Evolutionary conservation across 2,329 filamentous ascomycete species (phyloP).

Genomic region (Zymoseptoria ardabiliae): DNA sequence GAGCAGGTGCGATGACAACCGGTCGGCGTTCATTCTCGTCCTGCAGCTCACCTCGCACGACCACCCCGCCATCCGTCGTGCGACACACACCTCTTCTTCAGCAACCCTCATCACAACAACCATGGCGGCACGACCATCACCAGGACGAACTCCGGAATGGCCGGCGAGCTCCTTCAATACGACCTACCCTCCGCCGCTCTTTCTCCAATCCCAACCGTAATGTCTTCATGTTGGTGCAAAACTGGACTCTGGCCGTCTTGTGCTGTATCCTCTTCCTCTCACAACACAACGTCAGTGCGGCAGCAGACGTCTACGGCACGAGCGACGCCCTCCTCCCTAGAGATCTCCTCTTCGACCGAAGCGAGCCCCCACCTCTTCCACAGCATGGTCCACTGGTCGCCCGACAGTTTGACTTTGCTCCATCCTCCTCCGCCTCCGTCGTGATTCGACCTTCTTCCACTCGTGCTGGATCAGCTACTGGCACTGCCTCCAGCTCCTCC

Average conservation of each 20-base stretch:
- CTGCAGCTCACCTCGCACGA: slow-evolving; percentile 19
- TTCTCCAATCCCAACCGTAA: not conserved
- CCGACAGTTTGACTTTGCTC: slow-evolving; percentile 16
- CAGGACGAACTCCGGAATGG: not conserved
- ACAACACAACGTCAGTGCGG: slow-evolving; percentile 15
- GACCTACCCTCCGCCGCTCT: not conserved
- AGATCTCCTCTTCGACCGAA: slow-evolving; percentile 24
- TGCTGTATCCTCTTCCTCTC: slow-evolving; percentile 17
- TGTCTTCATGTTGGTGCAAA: slow-evolving; percentile 1
- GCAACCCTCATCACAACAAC: not conserved
- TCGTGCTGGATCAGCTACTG: slow-evolving; percentile 1
- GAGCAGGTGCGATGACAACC: slow-evolving; percentile 23
- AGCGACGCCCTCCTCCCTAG: slow-evolving; percentile 7
- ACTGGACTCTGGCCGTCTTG: slow-evolving; percentile 11
- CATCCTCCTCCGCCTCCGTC: slow-evolving; percentile 11
- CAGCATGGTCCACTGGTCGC: slow-evolving; percentile 17
- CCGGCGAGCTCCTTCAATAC: not conserved
- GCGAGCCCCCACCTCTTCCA: slow-evolving; percentile 18
- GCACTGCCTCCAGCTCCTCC: slow-evolving; percentile 12
- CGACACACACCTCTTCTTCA: slow-evolving; percentile 5
- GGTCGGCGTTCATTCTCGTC: slow-evolving; percentile 17
- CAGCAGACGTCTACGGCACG: slow-evolving; percentile 8
- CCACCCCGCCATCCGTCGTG: slow-evolving; percentile 15
- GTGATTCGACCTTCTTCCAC: slow-evolving; percentile 5
- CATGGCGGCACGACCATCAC: not conserved